Percentiles rank a stretch among this genome's conserved stretches.
These are phyloP conservation scores for Metschnikowia santaceciliae DNA, from an alignment of 805 yeast genomes.

Conservation along the genomic window DNA sequence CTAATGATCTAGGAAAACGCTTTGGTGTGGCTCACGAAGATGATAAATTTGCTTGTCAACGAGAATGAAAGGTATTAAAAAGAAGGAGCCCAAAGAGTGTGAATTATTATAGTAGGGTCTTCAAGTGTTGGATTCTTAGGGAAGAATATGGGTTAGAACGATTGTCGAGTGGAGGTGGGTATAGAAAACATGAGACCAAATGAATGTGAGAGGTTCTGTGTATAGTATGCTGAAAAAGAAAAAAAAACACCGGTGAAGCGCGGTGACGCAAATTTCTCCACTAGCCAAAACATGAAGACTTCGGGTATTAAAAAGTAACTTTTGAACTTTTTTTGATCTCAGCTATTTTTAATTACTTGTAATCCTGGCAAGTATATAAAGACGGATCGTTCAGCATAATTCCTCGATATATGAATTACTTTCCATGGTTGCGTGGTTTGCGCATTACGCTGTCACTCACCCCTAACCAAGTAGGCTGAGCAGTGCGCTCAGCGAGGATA, in stretches of 20 bases:
- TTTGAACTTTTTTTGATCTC: neutral
- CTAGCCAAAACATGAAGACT: neutral
- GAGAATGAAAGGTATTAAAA: neutral
- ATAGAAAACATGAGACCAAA: constrained; percentile 3
- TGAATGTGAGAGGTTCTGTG: neutral
- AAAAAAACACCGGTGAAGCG: constrained; percentile 1
- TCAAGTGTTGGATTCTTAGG: neutral
- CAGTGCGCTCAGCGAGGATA: constrained; percentile 1
- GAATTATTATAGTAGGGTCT: neutral
- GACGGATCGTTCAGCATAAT: neutral
- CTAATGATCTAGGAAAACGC: neutral
- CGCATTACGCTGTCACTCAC: neutral
- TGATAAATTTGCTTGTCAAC: neutral
- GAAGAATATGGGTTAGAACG: neutral
- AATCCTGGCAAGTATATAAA: neutral
- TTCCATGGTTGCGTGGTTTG: neutral
- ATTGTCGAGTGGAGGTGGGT: neutral
- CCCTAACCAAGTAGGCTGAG: constrained; percentile 6
- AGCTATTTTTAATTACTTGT: neutral
- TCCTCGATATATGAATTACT: neutral
- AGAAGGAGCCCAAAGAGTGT: neutral
- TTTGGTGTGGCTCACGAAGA: neutral
- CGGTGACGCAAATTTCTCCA: constrained; percentile 5
- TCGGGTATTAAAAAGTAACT: neutral
- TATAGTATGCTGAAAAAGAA: constrained; percentile 1